Base-by-base conservation (phyloP, 148 eudicot species). In the Diospyros lotus region DNA sequence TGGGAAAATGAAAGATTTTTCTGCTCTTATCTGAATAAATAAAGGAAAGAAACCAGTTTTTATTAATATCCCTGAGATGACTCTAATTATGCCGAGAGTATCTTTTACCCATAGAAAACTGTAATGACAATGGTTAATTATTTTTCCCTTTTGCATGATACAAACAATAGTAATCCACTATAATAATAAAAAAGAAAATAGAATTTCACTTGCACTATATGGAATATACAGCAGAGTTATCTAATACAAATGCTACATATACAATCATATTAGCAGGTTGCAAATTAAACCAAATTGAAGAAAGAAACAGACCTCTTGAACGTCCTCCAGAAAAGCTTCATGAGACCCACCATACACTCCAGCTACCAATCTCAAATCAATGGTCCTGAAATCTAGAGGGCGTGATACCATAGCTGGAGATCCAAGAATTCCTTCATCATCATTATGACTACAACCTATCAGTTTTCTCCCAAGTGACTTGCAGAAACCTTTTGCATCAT, bases 251-350 rank as follows among this genome's bases (percentile, higher is more conserved):
- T 53, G 67, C 10, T 43, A 45, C 18, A 38, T 6, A 18, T 65
- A 72, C 43, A 56, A 45, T 41, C 51, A 71, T 58, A 15, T 17
- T 43, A 7, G 55, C 66, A 28, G 43, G 58, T n/a, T 60, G 60
- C 73, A 14, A 73, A 41, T 13, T 12, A 63, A 53, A 65, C 48
- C 4, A 54, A 40, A 58, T n/a, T 69, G 59, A 3, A 42, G 4
- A 53, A n/a, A 40, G 59, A 60, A 75, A 71, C 71, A 77, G 81
- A 91, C 96, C 91, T 91, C 90, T 54, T 76, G 83, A 71, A 87
- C 87, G 80, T 91, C 96, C 79, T 91, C 96, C 64, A 81, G 81
- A 76, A 91, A 91, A 56, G 90, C 80, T 86, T 87, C 88, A 78
- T 85, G 90, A 43, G 88, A 90, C 56, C 92, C 88, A 73, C 76